These are phyloP conservation scores for Polymyxa betae DNA, from an alignment of 208 protist genomes.

Conservation along the genomic window DNA sequence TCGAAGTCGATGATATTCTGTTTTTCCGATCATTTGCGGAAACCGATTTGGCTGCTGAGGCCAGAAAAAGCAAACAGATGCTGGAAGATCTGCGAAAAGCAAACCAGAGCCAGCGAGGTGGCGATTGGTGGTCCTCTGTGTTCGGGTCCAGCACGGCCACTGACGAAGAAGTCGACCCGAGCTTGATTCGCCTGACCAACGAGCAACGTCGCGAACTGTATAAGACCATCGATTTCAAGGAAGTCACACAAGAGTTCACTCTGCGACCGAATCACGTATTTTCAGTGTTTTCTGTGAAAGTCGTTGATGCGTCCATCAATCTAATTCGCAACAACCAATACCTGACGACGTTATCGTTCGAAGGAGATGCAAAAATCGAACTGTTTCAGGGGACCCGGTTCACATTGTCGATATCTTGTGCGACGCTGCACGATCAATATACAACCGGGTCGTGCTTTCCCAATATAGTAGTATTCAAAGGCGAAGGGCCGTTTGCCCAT, in stretches of 20 bases:
- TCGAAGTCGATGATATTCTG: slow-evolving; percentile 44
- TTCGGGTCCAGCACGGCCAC: not conserved
- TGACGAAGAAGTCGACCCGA: not conserved
- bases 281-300: not conserved
- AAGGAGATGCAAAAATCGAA: not conserved
- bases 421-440: slow-evolving; percentile 9
- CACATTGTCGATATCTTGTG: not conserved
- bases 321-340: not conserved
- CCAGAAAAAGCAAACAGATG: slow-evolving; percentile 33
- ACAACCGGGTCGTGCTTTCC: not conserved
- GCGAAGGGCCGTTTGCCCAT: not conserved
- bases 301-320: not conserved
- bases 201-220: slow-evolving; percentile 29
- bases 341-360: not conserved
- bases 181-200: not conserved
- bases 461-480: not conserved
- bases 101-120: not conserved
- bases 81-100: not conserved
- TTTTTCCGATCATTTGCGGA: slow-evolving; percentile 45
- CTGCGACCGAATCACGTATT: not conserved
- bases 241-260: slow-evolving; percentile 36
- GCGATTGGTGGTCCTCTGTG: slow-evolving; percentile 7
- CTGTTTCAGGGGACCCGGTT: slow-evolving; percentile 41
- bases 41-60: slow-evolving; percentile 22
- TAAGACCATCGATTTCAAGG: slow-evolving; percentile 51